Conservation (phyloP, 2,329 filamentous ascomycete genomes). For the Diaporthe citri region DNA sequence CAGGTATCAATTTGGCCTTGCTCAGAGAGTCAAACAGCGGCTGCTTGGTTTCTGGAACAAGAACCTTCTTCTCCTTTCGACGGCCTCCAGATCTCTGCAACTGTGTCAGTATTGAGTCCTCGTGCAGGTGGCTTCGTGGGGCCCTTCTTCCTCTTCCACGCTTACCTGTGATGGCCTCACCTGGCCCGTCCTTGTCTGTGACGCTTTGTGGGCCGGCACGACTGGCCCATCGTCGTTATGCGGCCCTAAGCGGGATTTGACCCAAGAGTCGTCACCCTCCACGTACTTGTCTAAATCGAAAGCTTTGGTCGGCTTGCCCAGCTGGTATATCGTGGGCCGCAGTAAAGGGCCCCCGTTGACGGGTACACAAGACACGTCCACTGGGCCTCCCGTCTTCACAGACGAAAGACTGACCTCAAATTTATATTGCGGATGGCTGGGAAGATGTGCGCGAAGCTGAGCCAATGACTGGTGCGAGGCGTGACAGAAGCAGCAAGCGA, state of each 20-base stretch:
- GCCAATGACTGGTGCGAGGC: conserved; percentile 60
- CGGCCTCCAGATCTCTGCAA: conserved; percentile 32
- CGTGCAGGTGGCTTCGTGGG: not conserved
- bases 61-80: conserved; percentile 50
- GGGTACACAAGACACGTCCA: conserved; percentile 53
- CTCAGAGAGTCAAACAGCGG: conserved; percentile 70
- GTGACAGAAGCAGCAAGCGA: conserved; percentile 65
- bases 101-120: not conserved
- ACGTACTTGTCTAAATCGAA: conserved; percentile 60
- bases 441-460: conserved; percentile 64
- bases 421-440: conserved; percentile 59
- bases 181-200: conserved; percentile 26
- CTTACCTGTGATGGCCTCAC: conserved; percentile 30
- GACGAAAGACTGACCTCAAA: conserved; percentile 56
- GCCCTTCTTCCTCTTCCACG: not conserved
- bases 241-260: conserved; percentile 56
- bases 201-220: conserved; percentile 15
- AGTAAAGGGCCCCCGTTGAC: conserved; percentile 40
- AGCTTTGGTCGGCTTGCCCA: conserved; percentile 56
- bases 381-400: conserved; percentile 53
- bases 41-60: conserved; percentile 64
- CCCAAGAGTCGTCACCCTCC: conserved; percentile 61
- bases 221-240: conserved; percentile 47
- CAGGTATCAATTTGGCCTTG: conserved; percentile 64
- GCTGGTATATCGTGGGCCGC: conserved; percentile 54